Conservation (phyloP, 2,329 filamentous ascomycete species). For the Cercospora zeae-maydis region DNA sequence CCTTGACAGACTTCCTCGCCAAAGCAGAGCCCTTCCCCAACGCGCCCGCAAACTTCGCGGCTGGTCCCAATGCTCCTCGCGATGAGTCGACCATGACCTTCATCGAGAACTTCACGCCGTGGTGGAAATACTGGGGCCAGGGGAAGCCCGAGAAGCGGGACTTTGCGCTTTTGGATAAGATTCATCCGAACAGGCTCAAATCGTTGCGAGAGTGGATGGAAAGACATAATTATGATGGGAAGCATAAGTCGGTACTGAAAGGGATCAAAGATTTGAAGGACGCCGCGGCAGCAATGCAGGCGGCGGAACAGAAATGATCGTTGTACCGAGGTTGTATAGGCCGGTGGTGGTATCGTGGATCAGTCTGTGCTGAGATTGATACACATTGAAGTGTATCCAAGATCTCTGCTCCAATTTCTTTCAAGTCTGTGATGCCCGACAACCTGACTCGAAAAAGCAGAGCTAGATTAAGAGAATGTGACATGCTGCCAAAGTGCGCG, state of each 20-base stretch:
- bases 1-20: constrained; percentile 35
- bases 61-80: constrained; percentile 24
- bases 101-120: constrained; percentile 51
- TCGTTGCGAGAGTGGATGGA: constrained; percentile 50
- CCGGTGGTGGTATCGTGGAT: neutral
- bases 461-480: no score
- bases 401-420: neutral
- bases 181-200: constrained; percentile 49
- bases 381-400: neutral
- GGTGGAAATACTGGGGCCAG: constrained; percentile 50
- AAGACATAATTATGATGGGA: constrained; percentile 4
- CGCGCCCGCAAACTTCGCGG: constrained; percentile 43
- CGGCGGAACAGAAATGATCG: neutral
- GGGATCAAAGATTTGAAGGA: neutral
- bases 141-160: constrained; percentile 45
- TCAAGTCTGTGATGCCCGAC: no score
- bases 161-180: constrained; percentile 51
- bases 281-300: neutral
- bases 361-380: neutral
- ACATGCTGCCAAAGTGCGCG: neutral
- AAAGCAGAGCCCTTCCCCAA: constrained; percentile 40
- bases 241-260: neutral
- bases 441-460: neutral
- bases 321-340: neutral
- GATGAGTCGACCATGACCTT: constrained; percentile 42